phyloP scores from a whole-genome alignment of 2,329 filamentous ascomycete genomes.

The Ophiostoma piceae region DNA sequence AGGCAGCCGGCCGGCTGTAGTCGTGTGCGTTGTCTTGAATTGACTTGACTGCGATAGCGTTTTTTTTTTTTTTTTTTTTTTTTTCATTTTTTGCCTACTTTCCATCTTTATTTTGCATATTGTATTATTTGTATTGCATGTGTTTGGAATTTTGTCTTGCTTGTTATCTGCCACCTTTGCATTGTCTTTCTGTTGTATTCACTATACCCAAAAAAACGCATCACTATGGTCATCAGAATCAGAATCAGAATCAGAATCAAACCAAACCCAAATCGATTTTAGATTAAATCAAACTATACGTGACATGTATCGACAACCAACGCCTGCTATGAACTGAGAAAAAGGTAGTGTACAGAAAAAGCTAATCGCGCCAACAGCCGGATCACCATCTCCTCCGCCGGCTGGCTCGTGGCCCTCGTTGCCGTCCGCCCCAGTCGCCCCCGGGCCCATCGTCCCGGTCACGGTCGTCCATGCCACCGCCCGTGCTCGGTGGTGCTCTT shows the following conservation, averaged over 20 bases:
- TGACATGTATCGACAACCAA: neutral
- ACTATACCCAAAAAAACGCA: conserved; percentile 9
- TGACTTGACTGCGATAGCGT: neutral
- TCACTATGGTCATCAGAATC: neutral
- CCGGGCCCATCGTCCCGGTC: conserved; percentile 31
- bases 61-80: neutral
- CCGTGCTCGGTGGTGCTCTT: neutral
- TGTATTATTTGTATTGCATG: neutral
- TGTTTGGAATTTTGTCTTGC: neutral
- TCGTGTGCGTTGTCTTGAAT: neutral
- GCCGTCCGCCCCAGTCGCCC: conserved; percentile 40
- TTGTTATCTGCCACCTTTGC: neutral
- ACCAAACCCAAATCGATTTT: neutral
- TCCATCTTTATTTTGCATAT: neutral
- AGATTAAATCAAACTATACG: neutral
- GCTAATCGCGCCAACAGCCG: neutral
- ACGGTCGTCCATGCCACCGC: conserved; percentile 34
- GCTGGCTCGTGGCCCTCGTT: conserved; percentile 47
- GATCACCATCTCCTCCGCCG: conserved; percentile 47
- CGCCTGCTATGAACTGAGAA: neutral
- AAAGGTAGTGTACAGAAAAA: neutral
- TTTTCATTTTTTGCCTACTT: neutral
- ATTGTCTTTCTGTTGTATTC: neutral
- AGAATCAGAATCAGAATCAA: neutral
- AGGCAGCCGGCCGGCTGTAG: conserved; percentile 29